Percentiles rank a stretch among this genome's conserved stretches.
Evolutionary conservation across 306 rosid species (phyloP).

Genomic region (Phaseolus lunatus): DNA sequence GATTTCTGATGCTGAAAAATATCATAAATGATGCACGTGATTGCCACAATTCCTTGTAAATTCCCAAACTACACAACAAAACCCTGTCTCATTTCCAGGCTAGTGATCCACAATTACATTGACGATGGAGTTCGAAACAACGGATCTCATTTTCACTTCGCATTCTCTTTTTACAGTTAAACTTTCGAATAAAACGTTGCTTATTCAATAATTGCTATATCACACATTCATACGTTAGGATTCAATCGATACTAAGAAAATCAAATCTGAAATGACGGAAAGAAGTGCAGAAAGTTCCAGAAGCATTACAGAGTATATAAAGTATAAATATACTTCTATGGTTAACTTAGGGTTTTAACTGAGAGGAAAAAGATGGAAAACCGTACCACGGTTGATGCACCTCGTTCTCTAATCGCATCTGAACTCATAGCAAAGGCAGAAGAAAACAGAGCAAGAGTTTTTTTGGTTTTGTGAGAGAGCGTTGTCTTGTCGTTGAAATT

Average conservation of each 20-base stretch:
- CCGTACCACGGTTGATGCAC: conserved; percentile 52
- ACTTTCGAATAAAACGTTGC: not conserved
- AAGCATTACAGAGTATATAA: not conserved
- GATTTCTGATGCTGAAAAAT: conserved; percentile 15
- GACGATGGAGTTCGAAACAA: conserved; percentile 38
- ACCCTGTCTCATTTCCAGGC: conserved; percentile 4
- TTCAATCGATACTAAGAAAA: conserved; percentile 42
- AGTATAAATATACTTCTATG: not conserved
- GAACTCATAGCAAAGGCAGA: conserved; percentile 56
- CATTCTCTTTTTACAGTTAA: not conserved
- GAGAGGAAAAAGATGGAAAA: not conserved
- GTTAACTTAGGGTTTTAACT: conserved; percentile 41
- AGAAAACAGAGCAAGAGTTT: conserved; percentile 35
- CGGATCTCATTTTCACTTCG: conserved; percentile 40
- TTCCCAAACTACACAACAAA: conserved; percentile 19
- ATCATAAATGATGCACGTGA: conserved; percentile 6
- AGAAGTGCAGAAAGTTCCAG: conserved; percentile 27
- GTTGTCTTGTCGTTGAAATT: conserved; percentile 40
- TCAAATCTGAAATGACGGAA: conserved; percentile 33
- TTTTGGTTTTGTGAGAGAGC: conserved; percentile 6
- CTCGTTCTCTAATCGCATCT: conserved; percentile 41
- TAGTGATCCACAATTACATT: conserved; percentile 36
- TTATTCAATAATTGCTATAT: not conserved
- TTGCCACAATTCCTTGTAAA: conserved; percentile 1
- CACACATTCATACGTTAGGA: conserved; percentile 17